Conservation (phyloP, 1,284 basidiomycete genomes). For the Neotropicomus parvogracilis region DNA sequence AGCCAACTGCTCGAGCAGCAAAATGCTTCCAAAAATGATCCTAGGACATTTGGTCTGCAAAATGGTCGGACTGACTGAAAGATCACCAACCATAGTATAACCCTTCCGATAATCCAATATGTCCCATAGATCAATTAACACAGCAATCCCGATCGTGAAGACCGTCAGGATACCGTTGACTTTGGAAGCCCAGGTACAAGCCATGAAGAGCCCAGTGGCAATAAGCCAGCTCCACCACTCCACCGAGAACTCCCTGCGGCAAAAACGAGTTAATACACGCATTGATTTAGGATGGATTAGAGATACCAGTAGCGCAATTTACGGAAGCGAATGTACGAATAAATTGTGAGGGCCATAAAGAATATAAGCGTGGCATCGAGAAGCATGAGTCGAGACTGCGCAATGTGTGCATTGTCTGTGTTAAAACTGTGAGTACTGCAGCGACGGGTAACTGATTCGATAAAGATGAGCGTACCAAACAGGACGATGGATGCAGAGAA, state of each 20-base stretch:
- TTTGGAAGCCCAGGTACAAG: slow-evolving; percentile 96
- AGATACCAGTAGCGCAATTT: slow-evolving; percentile 87
- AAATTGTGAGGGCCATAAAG: slow-evolving; percentile 93
- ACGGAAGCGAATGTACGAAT: slow-evolving; percentile 94
- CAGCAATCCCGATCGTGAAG: slow-evolving; percentile 84
- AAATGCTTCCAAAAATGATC: slow-evolving; percentile 91
- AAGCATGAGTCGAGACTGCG: slow-evolving; percentile 93
- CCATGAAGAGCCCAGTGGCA: slow-evolving; percentile 89
- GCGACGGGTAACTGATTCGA: neutral
- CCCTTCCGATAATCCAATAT: slow-evolving; percentile 86
- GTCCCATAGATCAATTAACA: slow-evolving; percentile 93
- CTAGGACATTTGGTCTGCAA: slow-evolving; percentile 40
- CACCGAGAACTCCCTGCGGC: slow-evolving; percentile 70
- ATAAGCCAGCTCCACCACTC: slow-evolving; percentile 97
- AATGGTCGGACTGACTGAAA: neutral
- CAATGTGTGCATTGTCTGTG: slow-evolving; percentile 94
- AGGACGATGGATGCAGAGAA: slow-evolving; percentile 85
- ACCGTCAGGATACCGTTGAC: slow-evolving; percentile 97
- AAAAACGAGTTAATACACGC: neutral
- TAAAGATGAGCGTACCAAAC: slow-evolving; percentile 62
- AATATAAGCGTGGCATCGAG: slow-evolving; percentile 94
- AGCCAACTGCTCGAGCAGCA: slow-evolving; percentile 77
- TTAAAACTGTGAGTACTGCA: slow-evolving; percentile 5
- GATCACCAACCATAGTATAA: slow-evolving; percentile 68
- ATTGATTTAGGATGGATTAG: neutral